Base-by-base conservation (phyloP, 257 asterid genomes). In the Penstemon davidsonii region DNA sequence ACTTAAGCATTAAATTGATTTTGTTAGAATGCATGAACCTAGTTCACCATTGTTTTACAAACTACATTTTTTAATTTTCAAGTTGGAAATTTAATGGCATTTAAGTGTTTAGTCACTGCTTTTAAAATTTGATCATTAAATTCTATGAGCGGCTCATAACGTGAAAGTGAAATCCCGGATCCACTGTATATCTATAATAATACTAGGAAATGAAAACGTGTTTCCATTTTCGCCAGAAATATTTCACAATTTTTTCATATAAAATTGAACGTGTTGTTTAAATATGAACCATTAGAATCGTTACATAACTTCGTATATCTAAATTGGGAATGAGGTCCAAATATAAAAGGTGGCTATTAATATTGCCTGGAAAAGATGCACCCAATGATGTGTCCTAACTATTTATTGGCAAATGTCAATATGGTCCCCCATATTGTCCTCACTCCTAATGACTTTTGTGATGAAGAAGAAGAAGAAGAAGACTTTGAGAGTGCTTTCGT, bases 381-480 rank as follows among this genome's bases (percentile, higher is more conserved):
- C 64, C 66, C 70, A 53, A 55, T 50, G 67, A 66, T 47, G 59
- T 60, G 77, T 36, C 57, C 38, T 54, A 41, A 41, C 42, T 43
- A 13, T 42, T 47, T 9, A 38, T 46, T 72, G 76, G 53, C 41
- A 66, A 55, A 44, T 73, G 47, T 43, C 40, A 56, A 53, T 18
- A 62, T 56, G 81, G 79, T 66, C 79, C 76, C 75, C 75, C 46
- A 61, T 8, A 67, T 12, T 38, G 51, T 25, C 59, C 38, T 49
- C 11, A 19, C 38, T 38, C 37, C 62, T 37, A 47, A 19, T 43
- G 47, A 40, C 66, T 52, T 60, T 51, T 5, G 5, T 12, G 53
- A 15, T 15, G 18, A 15, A 15, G 64, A 57, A 38, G 7, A 15
- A 15, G 64, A 57, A 38, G 7, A 8, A 39, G 41, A 11, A 40